Conservation (phyloP, 2,329 filamentous ascomycete genomes). For the Pezicula carpinea region DNA sequence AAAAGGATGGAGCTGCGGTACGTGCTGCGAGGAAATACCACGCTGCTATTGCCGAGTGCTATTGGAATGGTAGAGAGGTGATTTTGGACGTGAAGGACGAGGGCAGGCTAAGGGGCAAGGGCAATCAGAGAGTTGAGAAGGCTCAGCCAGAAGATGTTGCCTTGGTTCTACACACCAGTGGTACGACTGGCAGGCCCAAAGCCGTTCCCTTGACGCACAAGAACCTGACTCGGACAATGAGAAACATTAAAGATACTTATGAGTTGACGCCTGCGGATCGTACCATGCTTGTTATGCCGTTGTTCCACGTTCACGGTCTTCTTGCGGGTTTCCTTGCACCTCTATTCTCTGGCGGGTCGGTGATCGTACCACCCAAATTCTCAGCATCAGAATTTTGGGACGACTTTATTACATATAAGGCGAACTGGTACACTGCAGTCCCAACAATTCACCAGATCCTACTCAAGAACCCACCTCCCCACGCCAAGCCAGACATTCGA, state of each 20-base stretch:
- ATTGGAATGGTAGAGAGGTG: slow-evolving; percentile 69
- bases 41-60: slow-evolving; percentile 82
- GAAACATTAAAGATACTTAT: slow-evolving; percentile 77
- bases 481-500: slow-evolving; percentile 66
- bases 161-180: slow-evolving; percentile 77
- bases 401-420: slow-evolving; percentile 67
- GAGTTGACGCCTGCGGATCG: slow-evolving; percentile 65
- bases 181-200: slow-evolving; percentile 81
- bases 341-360: slow-evolving; percentile 69
- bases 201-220: slow-evolving; percentile 77
- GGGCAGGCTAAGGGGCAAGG: slow-evolving; percentile 57
- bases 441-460: slow-evolving; percentile 90
- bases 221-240: slow-evolving; percentile 79
- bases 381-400: slow-evolving; percentile 79
- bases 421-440: slow-evolving; percentile 92
- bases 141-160: slow-evolving; percentile 75
- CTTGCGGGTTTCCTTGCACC: slow-evolving; percentile 78
- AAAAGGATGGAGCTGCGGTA: slow-evolving; percentile 64
- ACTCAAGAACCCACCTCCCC: slow-evolving; percentile 66
- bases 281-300: slow-evolving; percentile 83
- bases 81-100: slow-evolving; percentile 73
- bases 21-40: slow-evolving; percentile 74
- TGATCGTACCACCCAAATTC: slow-evolving; percentile 74
- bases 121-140: slow-evolving; percentile 40
- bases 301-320: slow-evolving; percentile 89